Evolutionary conservation across 2,329 filamentous ascomycete genomes (phyloP), one percentile per base, ranked within the genome.

Genomic region (Aspergillus fructus): DNA sequence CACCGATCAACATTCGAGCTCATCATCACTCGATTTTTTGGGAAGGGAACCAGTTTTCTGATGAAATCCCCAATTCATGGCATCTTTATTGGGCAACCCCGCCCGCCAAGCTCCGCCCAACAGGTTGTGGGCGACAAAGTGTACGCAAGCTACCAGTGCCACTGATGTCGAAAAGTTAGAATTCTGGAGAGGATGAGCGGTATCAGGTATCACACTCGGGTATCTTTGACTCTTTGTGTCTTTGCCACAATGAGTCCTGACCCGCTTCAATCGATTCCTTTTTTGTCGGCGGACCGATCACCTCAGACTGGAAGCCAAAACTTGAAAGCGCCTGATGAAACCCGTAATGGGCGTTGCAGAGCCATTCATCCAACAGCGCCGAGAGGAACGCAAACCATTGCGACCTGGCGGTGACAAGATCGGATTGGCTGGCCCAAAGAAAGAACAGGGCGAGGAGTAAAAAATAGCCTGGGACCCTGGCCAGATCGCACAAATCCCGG

Each of bases 381-480:
- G 49, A 55, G 43, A 49, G 37, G 49, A 42, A 40, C 53, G 19
- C 13, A 21, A 51, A 12, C 49, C 19, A 12, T n/a, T 43, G 19
- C 13, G 27, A 13, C 24, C 33, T 46, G 27, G 39, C 30, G 37
- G 42, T 23, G 24, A 50, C 23, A 45, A 45, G 39, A 50, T 19
- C 17, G 43, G 55, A 56, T 56, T 56, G 55, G 55, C 24, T 24
- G 9, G 23, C n/a, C 46, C 34, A 43, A 54, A 37, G 42, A 47
- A 46, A 33, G 24, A 43, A 55, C 24, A 49, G 39, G n/a, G 11
- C 8, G 11, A 21, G 40, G 47, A 19, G 47, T 12, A 49, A 19
- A 37, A 42, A n/a, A 53, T 24, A 53, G 34, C 19, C 24, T 30
- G 48, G 43, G 40, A 6, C 27, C 53, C 34, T 49, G 23, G 34